Conservation (phyloP, 2,329 filamentous ascomycete genomes). For the Trichothecium sympodiale region DNA sequence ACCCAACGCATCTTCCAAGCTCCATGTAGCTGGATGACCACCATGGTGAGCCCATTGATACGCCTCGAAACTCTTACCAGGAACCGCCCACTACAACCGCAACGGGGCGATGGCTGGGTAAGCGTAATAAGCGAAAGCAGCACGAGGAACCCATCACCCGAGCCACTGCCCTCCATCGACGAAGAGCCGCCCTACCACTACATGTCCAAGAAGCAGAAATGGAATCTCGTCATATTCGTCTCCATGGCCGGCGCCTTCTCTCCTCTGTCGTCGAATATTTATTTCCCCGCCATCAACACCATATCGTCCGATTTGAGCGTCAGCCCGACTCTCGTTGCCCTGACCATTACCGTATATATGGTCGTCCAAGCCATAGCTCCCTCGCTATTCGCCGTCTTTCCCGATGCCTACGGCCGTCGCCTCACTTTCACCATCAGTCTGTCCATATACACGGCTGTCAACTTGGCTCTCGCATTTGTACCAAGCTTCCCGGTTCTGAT, state of each 20-base stretch:
- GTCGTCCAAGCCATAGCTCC: slow-evolving; percentile 33
- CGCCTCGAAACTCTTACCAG: too few species aligned
- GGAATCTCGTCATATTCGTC: slow-evolving; percentile 13
- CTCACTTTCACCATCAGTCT: slow-evolving; percentile 5
- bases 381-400: slow-evolving; percentile 27
- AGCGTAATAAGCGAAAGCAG: too few species aligned
- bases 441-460: slow-evolving; percentile 6
- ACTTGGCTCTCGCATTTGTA: slow-evolving; percentile 7
- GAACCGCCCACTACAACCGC: too few species aligned
- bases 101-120: too few species aligned
- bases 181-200: not conserved
- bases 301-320: slow-evolving; percentile 11
- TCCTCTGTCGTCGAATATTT: slow-evolving; percentile 14
- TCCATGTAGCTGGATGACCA: too few species aligned
- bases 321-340: slow-evolving; percentile 17
- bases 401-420: slow-evolving; percentile 17
- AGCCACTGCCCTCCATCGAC: too few species aligned
- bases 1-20: too few species aligned
- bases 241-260: slow-evolving; percentile 10
- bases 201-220: slow-evolving; percentile 6
- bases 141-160: too few species aligned
- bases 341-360: slow-evolving; percentile 27
- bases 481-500: slow-evolving; percentile 6
- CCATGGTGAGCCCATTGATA: too few species aligned
- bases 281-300: slow-evolving; percentile 14